These are phyloP conservation scores for Blastocystis sp. DNA, from an alignment of 352 stramenopile genomes.

Conservation along the genomic window DNA sequence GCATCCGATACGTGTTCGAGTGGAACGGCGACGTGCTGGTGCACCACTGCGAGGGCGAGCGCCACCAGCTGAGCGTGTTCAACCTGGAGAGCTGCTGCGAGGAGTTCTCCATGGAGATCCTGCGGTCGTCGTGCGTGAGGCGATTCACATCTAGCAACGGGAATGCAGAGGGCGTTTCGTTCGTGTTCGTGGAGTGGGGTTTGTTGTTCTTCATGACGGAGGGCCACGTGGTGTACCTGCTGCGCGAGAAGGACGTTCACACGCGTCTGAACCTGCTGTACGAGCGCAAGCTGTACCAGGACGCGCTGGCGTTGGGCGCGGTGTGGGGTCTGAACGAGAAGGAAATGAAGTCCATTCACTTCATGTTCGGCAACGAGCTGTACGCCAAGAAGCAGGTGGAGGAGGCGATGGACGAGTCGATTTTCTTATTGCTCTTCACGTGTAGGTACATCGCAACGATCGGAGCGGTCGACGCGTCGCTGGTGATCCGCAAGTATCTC, in stretches of 20 bases:
- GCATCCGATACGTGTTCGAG: constrained; percentile 19
- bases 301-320: constrained; percentile 79
- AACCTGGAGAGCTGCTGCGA: constrained; percentile 52
- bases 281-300: constrained; percentile 93
- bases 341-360: constrained; percentile 82
- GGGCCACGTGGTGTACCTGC: constrained; percentile 83
- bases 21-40: constrained; percentile 26
- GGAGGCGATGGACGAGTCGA: constrained; percentile 87
- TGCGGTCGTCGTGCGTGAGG: neutral
- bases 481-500: constrained; percentile 95
- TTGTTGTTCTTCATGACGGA: constrained; percentile 74
- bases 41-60: neutral
- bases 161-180: neutral
- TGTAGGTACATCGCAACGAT: constrained; percentile 81
- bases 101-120: constrained; percentile 28
- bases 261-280: constrained; percentile 95
- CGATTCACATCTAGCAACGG: constrained; percentile 12
- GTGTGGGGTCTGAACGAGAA: constrained; percentile 24
- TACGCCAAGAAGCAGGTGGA: constrained; percentile 95
- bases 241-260: constrained; percentile 90
- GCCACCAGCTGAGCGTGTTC: neutral
- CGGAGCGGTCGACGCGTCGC: constrained; percentile 91
- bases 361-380: constrained; percentile 91
- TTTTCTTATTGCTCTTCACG: neutral
- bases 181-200: constrained; percentile 68